Evolutionary conservation across 352 stramenopile species (phyloP).

Genomic region (Stephanocyclus meneghinianus): DNA sequence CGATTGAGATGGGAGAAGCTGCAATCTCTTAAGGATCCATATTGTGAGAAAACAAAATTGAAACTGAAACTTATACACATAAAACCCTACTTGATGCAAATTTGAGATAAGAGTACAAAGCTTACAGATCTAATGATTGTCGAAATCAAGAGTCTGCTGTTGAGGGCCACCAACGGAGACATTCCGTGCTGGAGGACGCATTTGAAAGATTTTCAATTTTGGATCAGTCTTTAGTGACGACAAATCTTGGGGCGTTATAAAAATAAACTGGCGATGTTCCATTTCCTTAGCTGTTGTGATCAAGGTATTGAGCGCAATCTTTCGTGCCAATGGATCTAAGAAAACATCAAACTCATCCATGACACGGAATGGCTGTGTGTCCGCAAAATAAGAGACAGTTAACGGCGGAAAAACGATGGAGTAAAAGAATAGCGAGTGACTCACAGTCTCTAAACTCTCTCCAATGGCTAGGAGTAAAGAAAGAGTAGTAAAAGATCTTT

Average conservation of each 20-base stretch:
- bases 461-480: conserved; percentile 93
- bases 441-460: conserved; percentile 78
- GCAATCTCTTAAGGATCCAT: no score
- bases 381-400: background rate
- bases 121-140: background rate
- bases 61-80: no score
- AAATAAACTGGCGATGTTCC: conserved; percentile 86
- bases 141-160: conserved; percentile 69
- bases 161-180: conserved; percentile 48
- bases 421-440: background rate
- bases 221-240: conserved; percentile 56
- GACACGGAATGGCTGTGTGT: conserved; percentile 88
- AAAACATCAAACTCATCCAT: conserved; percentile 99
- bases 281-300: conserved; percentile 63
- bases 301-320: conserved; percentile 89
- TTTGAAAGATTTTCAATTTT: conserved; percentile 77
- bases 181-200: conserved; percentile 63
- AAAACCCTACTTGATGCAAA: no score
- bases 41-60: no score
- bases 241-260: conserved; percentile 87
- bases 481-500: conserved; percentile 95
- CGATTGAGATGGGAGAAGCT: conserved; percentile 8
- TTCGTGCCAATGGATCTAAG: conserved; percentile 95
- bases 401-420: background rate
- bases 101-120: no score